Percentiles rank a stretch among this genome's conserved stretches.
Evolutionary conservation across 169 alveolate species (phyloP).

Genomic region (Amoebophrya sp.): DNA sequence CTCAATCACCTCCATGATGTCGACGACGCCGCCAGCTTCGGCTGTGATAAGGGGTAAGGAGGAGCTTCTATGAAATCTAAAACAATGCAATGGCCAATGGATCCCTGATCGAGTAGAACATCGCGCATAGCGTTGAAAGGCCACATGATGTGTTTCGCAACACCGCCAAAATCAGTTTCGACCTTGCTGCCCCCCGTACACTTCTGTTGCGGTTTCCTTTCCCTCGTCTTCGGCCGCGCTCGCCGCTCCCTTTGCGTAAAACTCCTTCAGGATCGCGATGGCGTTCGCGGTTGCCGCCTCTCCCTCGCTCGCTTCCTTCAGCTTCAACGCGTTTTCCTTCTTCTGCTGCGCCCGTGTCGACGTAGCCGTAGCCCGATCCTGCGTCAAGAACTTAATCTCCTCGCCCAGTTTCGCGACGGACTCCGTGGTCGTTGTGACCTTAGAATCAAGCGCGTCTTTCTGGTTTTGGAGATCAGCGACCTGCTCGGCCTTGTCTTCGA

Average conservation of each 20-base stretch:
- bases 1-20: not conserved
- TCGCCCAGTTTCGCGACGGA: not conserved
- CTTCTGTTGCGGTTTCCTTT: not conserved
- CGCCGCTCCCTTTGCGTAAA: not conserved
- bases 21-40: not conserved
- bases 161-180: no score
- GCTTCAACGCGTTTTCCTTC: not conserved
- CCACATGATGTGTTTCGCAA: no score
- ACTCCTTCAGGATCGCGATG: not conserved
- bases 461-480: not conserved
- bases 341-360: not conserved
- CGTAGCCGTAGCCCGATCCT: not conserved
- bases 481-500: not conserved
- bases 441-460: not conserved
- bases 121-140: no score
- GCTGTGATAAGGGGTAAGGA: no score
- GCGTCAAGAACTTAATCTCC: not conserved
- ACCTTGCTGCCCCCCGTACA: not conserved
- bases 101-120: no score
- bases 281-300: not conserved
- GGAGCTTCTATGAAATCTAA: not conserved
- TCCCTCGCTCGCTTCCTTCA: not conserved
- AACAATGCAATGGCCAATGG: not conserved
- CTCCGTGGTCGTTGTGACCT: not conserved
- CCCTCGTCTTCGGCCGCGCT: not conserved